These are phyloP conservation scores for Calonectria montana DNA, from an alignment of 2,329 filamentous ascomycete species.

Conservation along the genomic window DNA sequence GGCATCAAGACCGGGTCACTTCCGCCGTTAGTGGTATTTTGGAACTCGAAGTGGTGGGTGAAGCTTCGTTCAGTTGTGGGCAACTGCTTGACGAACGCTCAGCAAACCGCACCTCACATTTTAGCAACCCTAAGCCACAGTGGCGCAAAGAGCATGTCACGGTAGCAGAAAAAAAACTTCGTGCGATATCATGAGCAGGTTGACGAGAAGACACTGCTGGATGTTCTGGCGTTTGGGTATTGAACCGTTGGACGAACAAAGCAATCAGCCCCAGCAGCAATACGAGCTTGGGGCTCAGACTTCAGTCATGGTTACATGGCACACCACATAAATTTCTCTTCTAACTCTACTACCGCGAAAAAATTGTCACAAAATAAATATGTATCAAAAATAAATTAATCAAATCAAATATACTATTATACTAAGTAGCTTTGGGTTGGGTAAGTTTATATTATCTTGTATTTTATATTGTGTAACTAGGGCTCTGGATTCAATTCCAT, in stretches of 20 bases:
- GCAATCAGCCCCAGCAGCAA: not conserved
- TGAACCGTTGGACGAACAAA: not conserved
- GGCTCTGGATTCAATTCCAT: too few relatives aligned
- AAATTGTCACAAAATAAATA: too few relatives aligned
- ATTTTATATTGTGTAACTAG: too few relatives aligned
- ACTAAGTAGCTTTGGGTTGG: too few relatives aligned
- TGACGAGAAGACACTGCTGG: not conserved
- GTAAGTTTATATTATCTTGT: too few relatives aligned
- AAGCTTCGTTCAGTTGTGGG: not conserved
- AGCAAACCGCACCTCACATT: not conserved
- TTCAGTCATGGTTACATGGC: not conserved
- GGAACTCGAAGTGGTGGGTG: not conserved
- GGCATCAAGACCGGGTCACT: not conserved
- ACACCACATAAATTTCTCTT: too few relatives aligned
- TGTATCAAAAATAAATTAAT: too few relatives aligned
- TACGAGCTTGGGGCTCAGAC: not conserved
- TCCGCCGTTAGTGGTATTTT: not conserved
- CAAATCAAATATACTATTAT: too few relatives aligned
- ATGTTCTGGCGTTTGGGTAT: not conserved
- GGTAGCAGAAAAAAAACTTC: not conserved
- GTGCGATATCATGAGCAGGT: not conserved
- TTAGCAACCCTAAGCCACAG: constrained; percentile 1
- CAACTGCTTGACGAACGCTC: constrained; percentile 5
- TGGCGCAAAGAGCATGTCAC: constrained; percentile 7
- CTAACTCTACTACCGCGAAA: too few relatives aligned